Conservation (phyloP, 345 rosid genomes). For the Lepidium sativum region DNA sequence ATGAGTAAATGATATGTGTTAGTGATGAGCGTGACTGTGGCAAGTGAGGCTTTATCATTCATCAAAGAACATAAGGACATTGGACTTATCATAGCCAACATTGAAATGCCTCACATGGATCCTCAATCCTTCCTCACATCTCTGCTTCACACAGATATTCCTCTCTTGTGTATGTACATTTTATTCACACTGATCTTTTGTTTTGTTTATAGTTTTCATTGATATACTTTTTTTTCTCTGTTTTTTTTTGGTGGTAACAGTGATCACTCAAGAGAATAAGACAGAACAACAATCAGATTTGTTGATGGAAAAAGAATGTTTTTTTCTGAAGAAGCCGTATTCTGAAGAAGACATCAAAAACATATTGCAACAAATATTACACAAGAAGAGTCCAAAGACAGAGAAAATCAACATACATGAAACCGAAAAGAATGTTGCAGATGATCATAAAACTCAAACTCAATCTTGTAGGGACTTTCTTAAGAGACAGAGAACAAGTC, state of each 20-base stretch:
- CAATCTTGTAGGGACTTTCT: background rate
- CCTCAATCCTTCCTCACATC: constrained; percentile 7
- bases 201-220: background rate
- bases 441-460: background rate
- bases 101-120: constrained; percentile 21
- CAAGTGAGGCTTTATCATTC: constrained; percentile 26
- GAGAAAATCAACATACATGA: no score
- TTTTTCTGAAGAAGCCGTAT: constrained; percentile 27
- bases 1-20: background rate
- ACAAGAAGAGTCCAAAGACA: background rate
- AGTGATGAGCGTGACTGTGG: constrained; percentile 33
- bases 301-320: constrained; percentile 28
- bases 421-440: background rate
- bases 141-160: constrained; percentile 16
- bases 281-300: background rate
- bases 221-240: background rate
- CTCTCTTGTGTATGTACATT: constrained; percentile 26
- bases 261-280: constrained; percentile 17
- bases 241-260: constrained; percentile 18
- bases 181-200: background rate
- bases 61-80: constrained; percentile 24
- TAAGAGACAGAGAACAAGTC: background rate
- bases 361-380: constrained; percentile 35
- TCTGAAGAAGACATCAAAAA: constrained; percentile 28
- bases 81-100: constrained; percentile 35